Percentiles rank a stretch among this genome's conserved stretches.
Evolutionary conservation across 768 basidiomycete genomes (phyloP).

Genomic region (Trametes maxima): DNA sequence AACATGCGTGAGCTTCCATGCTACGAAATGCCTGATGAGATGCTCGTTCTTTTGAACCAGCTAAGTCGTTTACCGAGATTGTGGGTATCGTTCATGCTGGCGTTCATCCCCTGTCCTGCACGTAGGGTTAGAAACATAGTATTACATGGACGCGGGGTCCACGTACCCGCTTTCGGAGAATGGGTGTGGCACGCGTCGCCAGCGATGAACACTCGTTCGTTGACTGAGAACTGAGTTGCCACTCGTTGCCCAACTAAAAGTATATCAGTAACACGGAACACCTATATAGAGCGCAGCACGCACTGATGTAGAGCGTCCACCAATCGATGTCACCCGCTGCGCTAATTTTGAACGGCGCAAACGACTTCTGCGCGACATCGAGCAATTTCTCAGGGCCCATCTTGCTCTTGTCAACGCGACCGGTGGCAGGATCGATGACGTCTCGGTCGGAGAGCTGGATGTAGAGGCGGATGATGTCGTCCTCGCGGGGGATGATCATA

Average conservation of each 20-base stretch:
- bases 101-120: conserved; percentile 52
- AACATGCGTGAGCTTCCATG: conserved; percentile 58
- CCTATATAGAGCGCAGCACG: conserved; percentile 18
- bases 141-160: too few relatives aligned
- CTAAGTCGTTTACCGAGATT: conserved; percentile 42
- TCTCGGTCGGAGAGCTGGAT: conserved; percentile 52
- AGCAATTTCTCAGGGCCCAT: conserved; percentile 45
- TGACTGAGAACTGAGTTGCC: conserved; percentile 48
- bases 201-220: conserved; percentile 56
- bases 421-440: conserved; percentile 38
- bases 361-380: conserved; percentile 43
- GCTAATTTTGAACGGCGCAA: conserved; percentile 44
- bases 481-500: conserved; percentile 56
- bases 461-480: conserved; percentile 51
- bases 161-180: conserved; percentile 44
- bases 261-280: not conserved
- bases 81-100: conserved; percentile 55
- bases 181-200: conserved; percentile 57
- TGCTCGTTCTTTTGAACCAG: not conserved
- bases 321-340: conserved; percentile 41
- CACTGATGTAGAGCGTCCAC: conserved; percentile 56
- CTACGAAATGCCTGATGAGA: conserved; percentile 24
- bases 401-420: conserved; percentile 43
- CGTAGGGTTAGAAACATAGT: not conserved
- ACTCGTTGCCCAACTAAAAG: conserved; percentile 56